Evolutionary conservation across 1,284 basidiomycete species (phyloP).

Genomic region (Pseudomicrostroma phylloplanum): DNA sequence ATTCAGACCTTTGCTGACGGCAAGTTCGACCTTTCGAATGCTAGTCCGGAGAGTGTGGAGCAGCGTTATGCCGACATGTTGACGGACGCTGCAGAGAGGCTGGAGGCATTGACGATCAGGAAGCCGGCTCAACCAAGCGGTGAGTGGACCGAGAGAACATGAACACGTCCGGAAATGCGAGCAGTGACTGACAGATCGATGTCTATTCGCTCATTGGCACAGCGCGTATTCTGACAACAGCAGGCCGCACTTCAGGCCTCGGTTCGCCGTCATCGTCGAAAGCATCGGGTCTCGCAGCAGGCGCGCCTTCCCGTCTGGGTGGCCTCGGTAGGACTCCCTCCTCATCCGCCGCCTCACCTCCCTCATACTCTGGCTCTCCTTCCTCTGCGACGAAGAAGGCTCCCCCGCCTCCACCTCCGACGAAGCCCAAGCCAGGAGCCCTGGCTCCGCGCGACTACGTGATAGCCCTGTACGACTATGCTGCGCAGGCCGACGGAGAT

Average conservation of each 20-base stretch:
- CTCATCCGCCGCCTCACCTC: conserved; percentile 49
- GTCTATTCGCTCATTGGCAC: too few species aligned
- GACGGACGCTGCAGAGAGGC: conserved; percentile 66
- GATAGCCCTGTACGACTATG: conserved; percentile 90
- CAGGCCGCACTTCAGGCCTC: background rate
- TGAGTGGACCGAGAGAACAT: background rate
- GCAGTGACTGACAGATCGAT: too few species aligned
- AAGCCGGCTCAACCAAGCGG: conserved; percentile 27
- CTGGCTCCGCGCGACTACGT: conserved; percentile 62
- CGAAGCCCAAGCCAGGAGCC: conserved; percentile 64
- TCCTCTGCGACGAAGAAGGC: conserved; percentile 57
- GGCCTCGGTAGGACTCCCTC: conserved; percentile 11
- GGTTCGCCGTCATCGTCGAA: background rate
- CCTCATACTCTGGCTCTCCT: conserved; percentile 45
- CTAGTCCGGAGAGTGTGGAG: conserved; percentile 60
- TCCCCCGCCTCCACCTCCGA: conserved; percentile 72
- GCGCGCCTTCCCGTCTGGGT: conserved; percentile 15
- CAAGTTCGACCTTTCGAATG: conserved; percentile 69
- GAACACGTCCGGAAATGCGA: too few species aligned
- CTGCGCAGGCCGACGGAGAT: conserved; percentile 72
- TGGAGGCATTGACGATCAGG: conserved; percentile 41
- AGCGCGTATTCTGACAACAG: conserved; percentile 21
- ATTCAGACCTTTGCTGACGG: conserved; percentile 73
- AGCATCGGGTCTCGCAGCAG: conserved; percentile 12
- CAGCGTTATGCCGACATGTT: conserved; percentile 69